Evolutionary conservation across 2,329 filamentous ascomycete species (phyloP), one percentile per base, ranked within the genome.

Genomic region (Alternaria viburni): DNA sequence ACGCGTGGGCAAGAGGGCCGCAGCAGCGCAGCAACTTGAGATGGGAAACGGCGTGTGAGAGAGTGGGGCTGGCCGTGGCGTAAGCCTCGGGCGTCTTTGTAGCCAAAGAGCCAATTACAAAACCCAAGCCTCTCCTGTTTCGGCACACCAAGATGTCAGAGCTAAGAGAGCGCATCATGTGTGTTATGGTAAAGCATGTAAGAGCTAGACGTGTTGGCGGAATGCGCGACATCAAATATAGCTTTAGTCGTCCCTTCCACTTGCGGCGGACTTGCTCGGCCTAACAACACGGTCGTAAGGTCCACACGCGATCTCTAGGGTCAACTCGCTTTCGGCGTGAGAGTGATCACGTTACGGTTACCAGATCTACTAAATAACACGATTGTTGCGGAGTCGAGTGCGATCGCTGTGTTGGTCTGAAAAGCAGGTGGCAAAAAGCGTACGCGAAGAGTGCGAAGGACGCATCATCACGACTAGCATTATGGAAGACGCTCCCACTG

Each of bases 51-150:
- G 59, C 17, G 52, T 52, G 47, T 47, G 56, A 21, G 56, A 21
- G 32, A 59, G 63, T 41, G 60, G 60, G 60, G 51, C 59, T 54
- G 36, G 13, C 63, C 6, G 58, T 58, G 41, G 59, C 59, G 41
- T 36, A 36, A 36, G 32, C 32, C 32, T 36, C 32, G 32, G 32
- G 32, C 32, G 32, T 36, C 32, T 9, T 4, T 36, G 32, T 36
- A 8, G 15, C 32, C 13, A 5, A 4, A n/a, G 32, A n/a, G 32
- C 32, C 32, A 36, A 36, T 36, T 36, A n/a, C 32, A 36, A 5
- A 4, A 5, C 1, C 13, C 7, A 36, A n/a, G 30, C 30, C 13
- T 36, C 1, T 36, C 30, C 30, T 11, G 23, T 43, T 25, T 2
- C 30, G 49, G 19, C 30, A 21, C 4, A 25, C 43, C 12, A 47